phyloP scores from a whole-genome alignment of 306 rosid species.

The Lablab purpureus region DNA sequence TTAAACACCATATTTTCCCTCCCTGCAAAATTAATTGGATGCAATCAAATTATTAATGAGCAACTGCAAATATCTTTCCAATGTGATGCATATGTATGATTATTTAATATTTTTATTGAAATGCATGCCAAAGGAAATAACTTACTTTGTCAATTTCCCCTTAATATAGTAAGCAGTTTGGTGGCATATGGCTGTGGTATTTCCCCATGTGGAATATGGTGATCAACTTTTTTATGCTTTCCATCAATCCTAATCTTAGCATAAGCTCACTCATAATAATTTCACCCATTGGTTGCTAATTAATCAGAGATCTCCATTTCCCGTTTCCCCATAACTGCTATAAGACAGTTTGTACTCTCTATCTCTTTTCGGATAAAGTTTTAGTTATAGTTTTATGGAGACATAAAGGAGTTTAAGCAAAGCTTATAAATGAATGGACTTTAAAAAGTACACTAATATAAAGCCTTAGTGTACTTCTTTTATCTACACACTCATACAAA shows the following conservation, averaged over 20 bases:
- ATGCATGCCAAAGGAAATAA: constrained; percentile 33
- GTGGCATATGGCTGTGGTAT: constrained; percentile 36
- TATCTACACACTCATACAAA: neutral
- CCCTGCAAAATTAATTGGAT: neutral
- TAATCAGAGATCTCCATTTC: neutral
- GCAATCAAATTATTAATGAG: neutral
- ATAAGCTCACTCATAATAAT: neutral
- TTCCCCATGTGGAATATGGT: constrained; percentile 34
- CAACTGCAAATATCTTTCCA: constrained; percentile 12
- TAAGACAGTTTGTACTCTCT: neutral
- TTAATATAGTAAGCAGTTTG: constrained; percentile 18
- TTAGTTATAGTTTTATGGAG: neutral
- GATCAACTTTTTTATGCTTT: constrained; percentile 43
- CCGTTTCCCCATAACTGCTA: neutral
- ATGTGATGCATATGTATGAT: constrained; percentile 17
- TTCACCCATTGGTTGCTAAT: neutral
- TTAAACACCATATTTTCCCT: neutral
- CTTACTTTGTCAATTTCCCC: neutral
- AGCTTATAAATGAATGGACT: neutral
- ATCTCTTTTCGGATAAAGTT: neutral
- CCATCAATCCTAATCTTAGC: constrained; percentile 15
- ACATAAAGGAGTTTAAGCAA: constrained; percentile 9
- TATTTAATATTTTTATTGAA: constrained; percentile 2
- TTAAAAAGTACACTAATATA: neutral
- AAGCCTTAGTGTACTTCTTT: neutral